Conservation (phyloP, 495 filamentous ascomycete genomes). For the Pyrenula aspistea region DNA sequence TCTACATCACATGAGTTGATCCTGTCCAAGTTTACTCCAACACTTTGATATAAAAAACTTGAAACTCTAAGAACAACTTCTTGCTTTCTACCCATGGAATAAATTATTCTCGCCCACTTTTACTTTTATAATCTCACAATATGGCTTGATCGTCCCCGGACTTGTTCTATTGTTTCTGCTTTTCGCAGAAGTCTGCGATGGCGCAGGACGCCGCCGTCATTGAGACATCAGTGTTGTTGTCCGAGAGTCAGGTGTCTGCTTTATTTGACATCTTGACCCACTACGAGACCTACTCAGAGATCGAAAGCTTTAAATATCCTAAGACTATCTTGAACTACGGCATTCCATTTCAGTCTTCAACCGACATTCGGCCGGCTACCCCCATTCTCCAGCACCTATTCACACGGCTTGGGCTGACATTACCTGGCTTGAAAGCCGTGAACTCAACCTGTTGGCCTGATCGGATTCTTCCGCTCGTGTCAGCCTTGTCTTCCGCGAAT, state of each 20-base stretch:
- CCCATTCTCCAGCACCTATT: conserved; percentile 49
- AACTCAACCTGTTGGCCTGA: conserved; percentile 44
- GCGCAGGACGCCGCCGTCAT: too few species aligned
- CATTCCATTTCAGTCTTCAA: conserved; percentile 32
- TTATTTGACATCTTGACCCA: conserved; percentile 58
- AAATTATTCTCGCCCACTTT: too few species aligned
- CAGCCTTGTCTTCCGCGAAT: conserved; percentile 40
- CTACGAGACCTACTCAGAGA: conserved; percentile 49
- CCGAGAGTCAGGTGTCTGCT: conserved; percentile 34
- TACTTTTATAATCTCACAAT: too few species aligned
- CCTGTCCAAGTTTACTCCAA: too few species aligned
- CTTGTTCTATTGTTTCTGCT: too few species aligned
- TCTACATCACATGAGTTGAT: too few species aligned
- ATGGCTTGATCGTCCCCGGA: too few species aligned
- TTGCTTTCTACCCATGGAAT: too few species aligned
- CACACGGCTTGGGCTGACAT: conserved; percentile 37
- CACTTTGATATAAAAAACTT: too few species aligned
- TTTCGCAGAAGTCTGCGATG: too few species aligned
- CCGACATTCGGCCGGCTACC: conserved; percentile 25
- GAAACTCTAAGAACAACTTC: too few species aligned
- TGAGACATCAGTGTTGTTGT: too few species aligned
- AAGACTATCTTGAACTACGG: conserved; percentile 43
- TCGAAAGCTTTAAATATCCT: conserved; percentile 44
- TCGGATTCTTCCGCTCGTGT: conserved; percentile 27
- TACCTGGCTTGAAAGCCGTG: conserved; percentile 46